Percentiles rank a stretch among this genome's conserved stretches.
phyloP scores from a whole-genome alignment of 1,284 basidiomycete species.

The Vanrija pseudolonga region DNA sequence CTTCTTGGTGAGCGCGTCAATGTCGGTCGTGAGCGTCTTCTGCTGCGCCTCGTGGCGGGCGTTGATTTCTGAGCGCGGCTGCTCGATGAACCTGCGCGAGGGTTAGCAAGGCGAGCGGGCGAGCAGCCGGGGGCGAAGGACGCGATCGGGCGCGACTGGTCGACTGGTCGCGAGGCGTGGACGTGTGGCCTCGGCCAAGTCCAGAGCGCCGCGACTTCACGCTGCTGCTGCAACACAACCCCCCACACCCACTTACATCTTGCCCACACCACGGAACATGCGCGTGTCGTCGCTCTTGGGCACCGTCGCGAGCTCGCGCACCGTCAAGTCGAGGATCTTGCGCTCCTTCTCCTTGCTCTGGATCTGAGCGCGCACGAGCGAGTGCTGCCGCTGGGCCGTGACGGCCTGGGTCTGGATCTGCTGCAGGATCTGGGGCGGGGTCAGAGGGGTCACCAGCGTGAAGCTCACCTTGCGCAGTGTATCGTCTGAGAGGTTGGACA shows the following conservation, averaged over 20 bases:
- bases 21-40: conserved; percentile 75
- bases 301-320: conserved; percentile 48
- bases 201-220: neutral
- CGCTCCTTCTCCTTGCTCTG: conserved; percentile 76
- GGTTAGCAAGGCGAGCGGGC: conserved; percentile 4
- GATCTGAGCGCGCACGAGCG: conserved; percentile 67
- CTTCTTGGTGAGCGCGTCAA: conserved; percentile 67
- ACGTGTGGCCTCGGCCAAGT: too few species aligned
- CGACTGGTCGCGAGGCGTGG: too few species aligned
- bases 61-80: conserved; percentile 76
- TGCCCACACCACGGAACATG: conserved; percentile 84
- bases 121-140: too few species aligned
- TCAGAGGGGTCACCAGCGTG: conserved; percentile 5
- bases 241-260: conserved; percentile 62
- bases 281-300: conserved; percentile 58
- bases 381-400: conserved; percentile 71
- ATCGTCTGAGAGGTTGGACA: conserved; percentile 77
- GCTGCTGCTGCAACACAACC: neutral
- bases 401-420: conserved; percentile 85
- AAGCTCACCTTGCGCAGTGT: conserved; percentile 70
- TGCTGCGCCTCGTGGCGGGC: conserved; percentile 67
- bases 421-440: conserved; percentile 64
- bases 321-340: conserved; percentile 79
- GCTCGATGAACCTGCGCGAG: conserved; percentile 72
- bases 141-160: too few species aligned